Base-by-base conservation (phyloP, 1,139 yeast genomes). In the Diutina neorugosa region DNA sequence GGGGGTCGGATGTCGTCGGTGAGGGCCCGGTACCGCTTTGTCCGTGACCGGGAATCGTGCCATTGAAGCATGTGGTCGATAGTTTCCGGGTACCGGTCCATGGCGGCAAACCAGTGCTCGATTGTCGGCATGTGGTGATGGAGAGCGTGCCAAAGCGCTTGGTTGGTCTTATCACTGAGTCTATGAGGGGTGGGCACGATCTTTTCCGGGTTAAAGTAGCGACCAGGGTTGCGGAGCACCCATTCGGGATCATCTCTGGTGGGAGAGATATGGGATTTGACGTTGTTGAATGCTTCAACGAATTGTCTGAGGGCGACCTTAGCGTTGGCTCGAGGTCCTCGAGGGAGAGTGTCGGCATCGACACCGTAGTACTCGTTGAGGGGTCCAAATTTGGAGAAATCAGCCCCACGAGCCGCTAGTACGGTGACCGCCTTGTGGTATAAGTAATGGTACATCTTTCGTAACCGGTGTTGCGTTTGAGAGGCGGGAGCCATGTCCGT, bases 41-140 rank as follows among this genome's bases (percentile, higher is more conserved):
- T 48, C 51, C 69, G 60, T 5, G 55, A 51, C 41, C 64, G 58
- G 11, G 62, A 57, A 2, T 59, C 56, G 16, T 59, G 61, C 49
- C 61, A 62, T 47, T 60, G 60, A 48, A 66, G 54, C 44, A 71
- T 57, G 50, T 60, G 68, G 53, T 68, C 71, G 37, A 72, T 62
- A 1, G 74, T 65, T 37, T 63, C 63, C 1, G 77, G 77, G 54
- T 59, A 72, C 40, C 64, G 57, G 54, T 69, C 70, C 65, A 64
- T 64, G 50, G 71, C 58, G 37, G 58, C 55, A 54, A 63, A 68
- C 25, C 27, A n/a, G 12, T 23, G 18, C n/a, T 67, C 64, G 41
- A 55, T 52, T 0, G 55, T 58, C 6, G 56, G 57, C 46, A 64
- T 61, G 52, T 60, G 58, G 14, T 56, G 48, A 31, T 58, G 58